These are phyloP conservation scores for Daedaleopsis sinensis DNA, from an alignment of 768 basidiomycete species.

Conservation along the genomic window DNA sequence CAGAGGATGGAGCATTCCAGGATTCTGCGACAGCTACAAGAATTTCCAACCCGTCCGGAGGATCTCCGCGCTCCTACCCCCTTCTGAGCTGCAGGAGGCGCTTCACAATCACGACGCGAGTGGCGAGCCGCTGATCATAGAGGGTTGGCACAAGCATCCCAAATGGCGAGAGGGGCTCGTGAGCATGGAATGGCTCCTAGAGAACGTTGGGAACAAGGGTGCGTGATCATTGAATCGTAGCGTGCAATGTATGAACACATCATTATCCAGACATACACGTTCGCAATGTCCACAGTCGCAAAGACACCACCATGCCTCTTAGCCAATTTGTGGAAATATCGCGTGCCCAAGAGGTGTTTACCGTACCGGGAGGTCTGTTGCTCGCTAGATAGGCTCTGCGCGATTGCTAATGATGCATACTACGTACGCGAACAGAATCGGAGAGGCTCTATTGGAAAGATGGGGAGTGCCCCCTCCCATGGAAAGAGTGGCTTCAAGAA, in stretches of 20 bases:
- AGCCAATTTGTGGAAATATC: constrained; percentile 54
- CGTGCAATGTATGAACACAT: neutral
- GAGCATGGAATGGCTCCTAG: constrained; percentile 54
- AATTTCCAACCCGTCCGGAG: constrained; percentile 49
- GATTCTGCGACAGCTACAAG: constrained; percentile 38
- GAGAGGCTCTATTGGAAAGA: constrained; percentile 81
- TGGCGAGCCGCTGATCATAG: constrained; percentile 67
- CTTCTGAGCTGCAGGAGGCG: constrained; percentile 29
- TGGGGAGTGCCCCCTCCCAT: constrained; percentile 63
- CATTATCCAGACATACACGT: constrained; percentile 54
- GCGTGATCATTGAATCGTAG: constrained; percentile 26
- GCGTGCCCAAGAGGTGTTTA: constrained; percentile 3
- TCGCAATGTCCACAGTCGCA: constrained; percentile 63
- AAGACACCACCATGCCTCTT: constrained; percentile 55
- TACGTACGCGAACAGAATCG: constrained; percentile 48
- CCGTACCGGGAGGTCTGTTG: constrained; percentile 16
- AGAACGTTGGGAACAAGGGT: constrained; percentile 31
- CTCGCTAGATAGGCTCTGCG: neutral
- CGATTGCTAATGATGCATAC: constrained; percentile 10
- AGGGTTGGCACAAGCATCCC: constrained; percentile 56
- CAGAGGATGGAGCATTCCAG: constrained; percentile 52
- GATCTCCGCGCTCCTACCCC: constrained; percentile 35
- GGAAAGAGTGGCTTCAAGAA: constrained; percentile 62
- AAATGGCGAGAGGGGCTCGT: constrained; percentile 62
- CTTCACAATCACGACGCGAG: constrained; percentile 50